phyloP scores from a whole-genome alignment of 805 yeast genomes.

The Saccharomycopsis sp. region DNA sequence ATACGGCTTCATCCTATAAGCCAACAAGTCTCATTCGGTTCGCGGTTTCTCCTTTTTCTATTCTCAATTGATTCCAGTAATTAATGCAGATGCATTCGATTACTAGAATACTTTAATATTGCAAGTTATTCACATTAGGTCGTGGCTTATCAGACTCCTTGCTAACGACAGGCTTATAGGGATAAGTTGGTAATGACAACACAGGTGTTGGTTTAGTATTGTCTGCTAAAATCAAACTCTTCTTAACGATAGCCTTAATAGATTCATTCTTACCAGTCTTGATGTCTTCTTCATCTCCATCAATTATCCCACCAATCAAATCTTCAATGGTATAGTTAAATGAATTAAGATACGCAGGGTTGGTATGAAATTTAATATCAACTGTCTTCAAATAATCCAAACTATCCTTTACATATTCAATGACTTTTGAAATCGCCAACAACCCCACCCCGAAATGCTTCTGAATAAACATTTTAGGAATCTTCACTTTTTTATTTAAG shows the following conservation, averaged over 20 bases:
- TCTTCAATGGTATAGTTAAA: conserved; percentile 1
- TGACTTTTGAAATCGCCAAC: neutral
- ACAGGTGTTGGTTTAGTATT: too few species aligned
- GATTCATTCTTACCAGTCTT: conserved; percentile 2
- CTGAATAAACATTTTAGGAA: conserved; percentile 8
- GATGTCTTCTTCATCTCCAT: conserved; percentile 4
- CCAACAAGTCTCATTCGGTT: too few species aligned
- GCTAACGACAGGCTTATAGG: neutral
- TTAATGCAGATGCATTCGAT: too few species aligned
- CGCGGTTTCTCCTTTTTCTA: too few species aligned
- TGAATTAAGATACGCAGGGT: neutral
- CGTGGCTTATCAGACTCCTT: neutral
- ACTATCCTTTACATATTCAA: neutral
- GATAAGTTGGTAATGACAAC: too few species aligned
- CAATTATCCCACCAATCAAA: neutral
- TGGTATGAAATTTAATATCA: conserved; percentile 1
- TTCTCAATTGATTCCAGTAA: too few species aligned
- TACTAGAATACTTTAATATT: too few species aligned
- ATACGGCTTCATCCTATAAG: too few species aligned
- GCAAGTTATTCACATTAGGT: too few species aligned
- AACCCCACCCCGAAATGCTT: conserved; percentile 7
- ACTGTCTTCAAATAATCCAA: conserved; percentile 2
- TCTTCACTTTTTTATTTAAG: neutral
- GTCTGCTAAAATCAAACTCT: too few species aligned
- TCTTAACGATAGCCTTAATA: neutral